These are phyloP conservation scores for Ceratocystis huliohia DNA, from an alignment of 2,329 filamentous ascomycete species.

Conservation along the genomic window DNA sequence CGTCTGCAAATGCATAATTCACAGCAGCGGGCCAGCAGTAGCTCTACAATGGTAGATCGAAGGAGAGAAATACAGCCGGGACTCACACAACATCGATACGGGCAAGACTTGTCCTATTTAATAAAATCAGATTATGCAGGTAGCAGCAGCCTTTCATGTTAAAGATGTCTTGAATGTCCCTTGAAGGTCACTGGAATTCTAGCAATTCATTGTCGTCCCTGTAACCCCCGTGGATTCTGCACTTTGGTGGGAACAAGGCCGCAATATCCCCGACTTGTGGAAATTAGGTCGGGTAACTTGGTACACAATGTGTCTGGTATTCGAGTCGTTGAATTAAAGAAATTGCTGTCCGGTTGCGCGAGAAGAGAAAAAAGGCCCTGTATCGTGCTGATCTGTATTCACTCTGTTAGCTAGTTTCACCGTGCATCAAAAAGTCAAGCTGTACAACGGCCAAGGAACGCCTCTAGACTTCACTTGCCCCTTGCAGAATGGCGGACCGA, in stretches of 20 bases:
- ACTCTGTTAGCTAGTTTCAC: neutral
- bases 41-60: neutral
- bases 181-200: neutral
- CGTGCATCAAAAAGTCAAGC: neutral
- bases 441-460: neutral
- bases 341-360: neutral
- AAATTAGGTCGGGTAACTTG: conserved; percentile 8
- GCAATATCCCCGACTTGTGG: neutral
- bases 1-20: neutral
- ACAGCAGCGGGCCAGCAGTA: neutral
- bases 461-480: neutral
- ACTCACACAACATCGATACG: neutral
- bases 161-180: neutral
- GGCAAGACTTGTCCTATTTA: conserved; percentile 1
- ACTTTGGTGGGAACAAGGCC: neutral
- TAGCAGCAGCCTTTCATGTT: neutral
- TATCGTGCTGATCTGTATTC: neutral
- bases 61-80: neutral
- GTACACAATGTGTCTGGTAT: conserved; percentile 3
- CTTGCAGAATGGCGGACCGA: neutral
- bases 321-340: neutral
- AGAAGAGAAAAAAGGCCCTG: neutral
- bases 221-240: neutral
- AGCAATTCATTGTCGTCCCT: neutral
- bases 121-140: neutral